phyloP scores from a whole-genome alignment of 2,329 filamentous ascomycete species.

The Aureobasidium leucospermi region DNA sequence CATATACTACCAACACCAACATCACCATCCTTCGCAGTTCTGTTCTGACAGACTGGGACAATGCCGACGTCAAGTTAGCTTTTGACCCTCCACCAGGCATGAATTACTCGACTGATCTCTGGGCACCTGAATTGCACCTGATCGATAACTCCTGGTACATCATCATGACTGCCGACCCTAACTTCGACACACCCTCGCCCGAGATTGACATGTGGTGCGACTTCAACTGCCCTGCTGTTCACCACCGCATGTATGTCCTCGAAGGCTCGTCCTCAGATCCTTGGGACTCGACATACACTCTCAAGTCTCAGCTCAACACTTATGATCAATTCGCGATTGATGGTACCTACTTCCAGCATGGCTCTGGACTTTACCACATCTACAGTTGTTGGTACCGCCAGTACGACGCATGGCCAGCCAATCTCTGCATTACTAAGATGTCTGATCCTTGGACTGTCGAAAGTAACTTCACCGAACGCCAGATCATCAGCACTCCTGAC shows the following conservation, averaged over 20 bases:
- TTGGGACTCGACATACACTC: conserved; percentile 38
- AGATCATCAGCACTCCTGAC: conserved; percentile 40
- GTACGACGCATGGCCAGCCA: conserved; percentile 45
- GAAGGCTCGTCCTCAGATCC: conserved; percentile 37
- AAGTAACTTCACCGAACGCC: conserved; percentile 39
- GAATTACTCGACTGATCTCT: conserved; percentile 42
- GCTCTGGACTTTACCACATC: conserved; percentile 33
- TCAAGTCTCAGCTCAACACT: conserved; percentile 42
- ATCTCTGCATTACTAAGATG: conserved; percentile 46
- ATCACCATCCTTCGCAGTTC: conserved; percentile 37
- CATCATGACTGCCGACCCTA: conserved; percentile 47
- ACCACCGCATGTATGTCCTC: conserved; percentile 47
- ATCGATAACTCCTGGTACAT: conserved; percentile 43
- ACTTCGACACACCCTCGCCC: conserved; percentile 38
- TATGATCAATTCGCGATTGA: conserved; percentile 49
- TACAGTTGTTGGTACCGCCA: conserved; percentile 37
- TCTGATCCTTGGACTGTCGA: conserved; percentile 41
- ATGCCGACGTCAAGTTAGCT: conserved; percentile 36
- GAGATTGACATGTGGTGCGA: conserved; percentile 42
- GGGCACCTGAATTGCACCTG: conserved; percentile 46
- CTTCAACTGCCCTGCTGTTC: conserved; percentile 43
- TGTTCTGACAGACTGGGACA: conserved; percentile 37
- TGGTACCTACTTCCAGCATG: conserved; percentile 45
- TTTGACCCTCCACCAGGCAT: conserved; percentile 35
- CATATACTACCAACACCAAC: conserved; percentile 37